Evolutionary conservation across 768 basidiomycete species (phyloP).

Genomic region (Mycena capillaripes): DNA sequence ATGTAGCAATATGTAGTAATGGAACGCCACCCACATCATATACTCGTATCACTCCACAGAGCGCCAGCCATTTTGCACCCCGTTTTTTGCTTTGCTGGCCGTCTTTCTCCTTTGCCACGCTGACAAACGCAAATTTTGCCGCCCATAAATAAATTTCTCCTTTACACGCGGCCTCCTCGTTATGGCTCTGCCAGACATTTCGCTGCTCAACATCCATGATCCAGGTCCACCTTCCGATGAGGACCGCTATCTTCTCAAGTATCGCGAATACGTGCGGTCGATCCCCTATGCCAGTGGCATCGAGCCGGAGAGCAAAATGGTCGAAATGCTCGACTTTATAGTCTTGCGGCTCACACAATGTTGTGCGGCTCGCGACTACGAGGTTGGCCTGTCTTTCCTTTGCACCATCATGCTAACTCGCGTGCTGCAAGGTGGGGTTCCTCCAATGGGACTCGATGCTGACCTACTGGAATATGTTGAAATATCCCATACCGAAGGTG

Average conservation of each 20-base stretch:
- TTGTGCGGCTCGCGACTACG: conserved; percentile 85
- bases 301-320: conserved; percentile 83
- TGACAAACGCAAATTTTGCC: conserved; percentile 20
- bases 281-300: conserved; percentile 87
- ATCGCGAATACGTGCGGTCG: conserved; percentile 71
- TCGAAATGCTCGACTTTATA: conserved; percentile 82
- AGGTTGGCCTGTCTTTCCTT: conserved; percentile 55
- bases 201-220: conserved; percentile 59
- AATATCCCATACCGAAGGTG: conserved; percentile 85
- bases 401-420: background rate
- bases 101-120: background rate
- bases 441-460: conserved; percentile 86
- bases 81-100: no score
- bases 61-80: background rate
- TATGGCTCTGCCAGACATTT: conserved; percentile 62
- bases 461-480: conserved; percentile 83
- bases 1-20: background rate
- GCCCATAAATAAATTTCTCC: conserved; percentile 26
- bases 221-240: conserved; percentile 27
- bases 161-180: conserved; percentile 41
- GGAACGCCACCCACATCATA: background rate
- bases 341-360: conserved; percentile 78
- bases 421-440: conserved; percentile 59
- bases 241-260: conserved; percentile 70
- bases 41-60: background rate